Conservation (phyloP, 1,284 basidiomycete species). For the Pyrrhoderma noxium region DNA sequence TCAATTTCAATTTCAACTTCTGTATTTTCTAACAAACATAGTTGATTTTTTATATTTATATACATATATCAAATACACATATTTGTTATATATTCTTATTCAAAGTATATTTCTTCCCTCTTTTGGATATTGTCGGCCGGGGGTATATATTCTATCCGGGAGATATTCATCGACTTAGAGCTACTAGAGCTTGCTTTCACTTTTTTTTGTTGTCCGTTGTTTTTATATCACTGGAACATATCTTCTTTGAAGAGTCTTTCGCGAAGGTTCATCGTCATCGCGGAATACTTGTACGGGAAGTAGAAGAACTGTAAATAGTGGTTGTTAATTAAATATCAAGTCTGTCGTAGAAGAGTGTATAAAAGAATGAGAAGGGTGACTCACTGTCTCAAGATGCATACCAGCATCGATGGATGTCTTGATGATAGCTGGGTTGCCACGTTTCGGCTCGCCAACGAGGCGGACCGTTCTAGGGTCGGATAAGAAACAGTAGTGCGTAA, state of each 20-base stretch:
- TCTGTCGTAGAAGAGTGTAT: not conserved
- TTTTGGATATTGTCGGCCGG: too few relatives aligned
- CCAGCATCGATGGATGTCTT: slow-evolving; percentile 25
- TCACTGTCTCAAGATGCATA: slow-evolving; percentile 31
- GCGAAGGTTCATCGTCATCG: slow-evolving; percentile 17
- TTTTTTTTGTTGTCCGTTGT: too few relatives aligned
- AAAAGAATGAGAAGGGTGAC: slow-evolving; percentile 12
- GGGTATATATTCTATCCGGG: too few relatives aligned
- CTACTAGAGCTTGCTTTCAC: too few relatives aligned
- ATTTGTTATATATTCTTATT: too few relatives aligned
- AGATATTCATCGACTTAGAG: too few relatives aligned
- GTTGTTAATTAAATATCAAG: not conserved
- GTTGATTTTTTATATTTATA: too few relatives aligned
- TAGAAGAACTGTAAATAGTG: slow-evolving; percentile 9
- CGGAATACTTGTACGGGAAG: slow-evolving; percentile 15
- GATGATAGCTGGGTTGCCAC: slow-evolving; percentile 31
- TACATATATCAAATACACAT: too few relatives aligned
- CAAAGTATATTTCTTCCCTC: too few relatives aligned
- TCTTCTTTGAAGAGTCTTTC: slow-evolving; percentile 17
- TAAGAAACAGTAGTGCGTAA: slow-evolving; percentile 44
- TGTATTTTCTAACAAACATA: too few relatives aligned
- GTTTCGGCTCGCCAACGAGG: slow-evolving; percentile 41
- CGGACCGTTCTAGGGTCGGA: slow-evolving; percentile 40
- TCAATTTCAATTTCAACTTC: too few relatives aligned
- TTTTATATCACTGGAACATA: slow-evolving; percentile 9